These are phyloP conservation scores for Ajuga reptans DNA, from an alignment of 305 asterid species.

Conservation along the genomic window DNA sequence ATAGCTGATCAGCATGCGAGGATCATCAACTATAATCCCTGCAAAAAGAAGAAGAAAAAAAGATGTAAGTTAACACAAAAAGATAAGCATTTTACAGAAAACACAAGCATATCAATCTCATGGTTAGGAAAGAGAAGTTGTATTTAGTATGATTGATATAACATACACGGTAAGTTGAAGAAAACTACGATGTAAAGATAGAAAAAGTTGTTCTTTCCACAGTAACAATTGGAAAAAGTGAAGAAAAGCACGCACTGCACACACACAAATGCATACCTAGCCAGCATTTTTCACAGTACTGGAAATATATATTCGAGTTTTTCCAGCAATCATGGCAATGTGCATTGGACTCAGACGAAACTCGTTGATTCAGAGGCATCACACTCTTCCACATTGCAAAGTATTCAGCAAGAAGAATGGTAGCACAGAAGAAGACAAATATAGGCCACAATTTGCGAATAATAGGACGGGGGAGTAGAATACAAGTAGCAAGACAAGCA, in stretches of 20 bases:
- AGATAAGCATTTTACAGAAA: neutral
- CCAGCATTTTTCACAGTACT: constrained; percentile 75
- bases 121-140: neutral
- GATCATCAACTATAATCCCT: constrained; percentile 83
- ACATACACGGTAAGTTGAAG: neutral
- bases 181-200: neutral
- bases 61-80: constrained; percentile 4
- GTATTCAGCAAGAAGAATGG: constrained; percentile 66
- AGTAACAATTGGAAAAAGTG: neutral
- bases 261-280: constrained; percentile 42
- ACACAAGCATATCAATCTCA: neutral
- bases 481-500: constrained; percentile 71
- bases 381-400: constrained; percentile 70
- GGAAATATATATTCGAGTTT: constrained; percentile 45
- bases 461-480: constrained; percentile 57
- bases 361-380: constrained; percentile 41
- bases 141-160: neutral
- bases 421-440: constrained; percentile 61
- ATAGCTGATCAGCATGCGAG: constrained; percentile 76
- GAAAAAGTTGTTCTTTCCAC: neutral
- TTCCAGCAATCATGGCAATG: constrained; percentile 89
- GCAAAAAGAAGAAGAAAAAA: constrained; percentile 27
- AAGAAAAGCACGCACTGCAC: neutral
- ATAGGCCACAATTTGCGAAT: constrained; percentile 72
- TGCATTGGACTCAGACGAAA: constrained; percentile 25